phyloP scores from a whole-genome alignment of 208 protist species.

The Trypanosoma cruzi region DNA sequence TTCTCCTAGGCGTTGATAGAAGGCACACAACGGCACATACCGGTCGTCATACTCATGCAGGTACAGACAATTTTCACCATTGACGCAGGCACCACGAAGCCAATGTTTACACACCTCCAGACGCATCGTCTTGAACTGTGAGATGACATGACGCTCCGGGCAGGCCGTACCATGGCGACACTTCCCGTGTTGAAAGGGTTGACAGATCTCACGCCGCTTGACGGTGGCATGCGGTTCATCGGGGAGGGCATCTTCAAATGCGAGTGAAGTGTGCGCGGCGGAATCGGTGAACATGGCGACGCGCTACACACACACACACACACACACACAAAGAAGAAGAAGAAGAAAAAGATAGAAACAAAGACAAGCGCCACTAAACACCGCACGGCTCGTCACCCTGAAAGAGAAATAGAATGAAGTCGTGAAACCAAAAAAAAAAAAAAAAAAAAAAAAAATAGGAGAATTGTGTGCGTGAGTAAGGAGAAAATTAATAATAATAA shows the following conservation, averaged over 20 bases:
- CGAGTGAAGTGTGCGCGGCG: conserved; percentile 55
- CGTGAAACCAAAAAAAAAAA: background rate
- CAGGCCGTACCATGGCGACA: conserved; percentile 94
- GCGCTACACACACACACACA: background rate
- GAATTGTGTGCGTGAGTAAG: too few species aligned
- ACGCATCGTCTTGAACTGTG: conserved; percentile 61
- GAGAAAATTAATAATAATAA: conserved; percentile 4
- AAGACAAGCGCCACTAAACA: background rate
- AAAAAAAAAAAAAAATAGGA: conserved; percentile 16
- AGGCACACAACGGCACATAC: conserved; percentile 96
- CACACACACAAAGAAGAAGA: background rate
- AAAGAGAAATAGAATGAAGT: too few species aligned
- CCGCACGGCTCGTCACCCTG: too few species aligned
- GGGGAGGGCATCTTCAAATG: conserved; percentile 80
- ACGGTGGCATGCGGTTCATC: conserved; percentile 72
- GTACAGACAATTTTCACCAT: conserved; percentile 96
- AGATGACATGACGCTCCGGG: conserved; percentile 93
- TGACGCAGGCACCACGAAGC: conserved; percentile 96
- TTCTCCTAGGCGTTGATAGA: conserved; percentile 95
- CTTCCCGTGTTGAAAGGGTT: conserved; percentile 94
- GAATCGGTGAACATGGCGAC: conserved; percentile 68
- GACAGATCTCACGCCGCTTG: conserved; percentile 90
- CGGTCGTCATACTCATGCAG: conserved; percentile 95
- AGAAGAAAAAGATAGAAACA: background rate
- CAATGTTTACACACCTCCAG: conserved; percentile 97